Percentiles rank a stretch among this genome's conserved stretches.
These are phyloP conservation scores for Pseudogymnoascus sp. DNA, from an alignment of 2,329 filamentous ascomycete species.

Conservation along the genomic window DNA sequence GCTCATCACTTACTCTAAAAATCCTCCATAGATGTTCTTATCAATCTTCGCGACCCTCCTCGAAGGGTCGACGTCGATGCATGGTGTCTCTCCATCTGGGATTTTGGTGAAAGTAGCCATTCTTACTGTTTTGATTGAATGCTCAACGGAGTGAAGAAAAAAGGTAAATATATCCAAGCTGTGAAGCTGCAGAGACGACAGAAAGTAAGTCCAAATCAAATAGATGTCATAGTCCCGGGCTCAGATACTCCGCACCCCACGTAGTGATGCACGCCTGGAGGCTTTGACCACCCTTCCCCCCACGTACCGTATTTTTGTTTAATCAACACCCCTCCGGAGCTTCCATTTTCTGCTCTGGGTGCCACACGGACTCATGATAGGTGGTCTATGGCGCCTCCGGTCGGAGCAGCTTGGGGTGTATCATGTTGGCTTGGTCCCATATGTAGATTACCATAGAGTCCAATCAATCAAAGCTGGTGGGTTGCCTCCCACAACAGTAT, in stretches of 20 bases:
- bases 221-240: background rate
- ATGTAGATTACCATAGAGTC: background rate
- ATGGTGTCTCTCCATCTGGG: constrained; percentile 48
- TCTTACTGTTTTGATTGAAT: background rate
- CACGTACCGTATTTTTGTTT: background rate
- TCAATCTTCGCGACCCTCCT: constrained; percentile 60
- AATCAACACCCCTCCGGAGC: background rate
- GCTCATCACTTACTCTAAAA: constrained; percentile 59
- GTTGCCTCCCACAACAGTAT: background rate
- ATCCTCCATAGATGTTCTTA: constrained; percentile 69
- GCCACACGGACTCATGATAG: background rate
- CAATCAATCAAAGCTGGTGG: background rate
- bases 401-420: background rate
- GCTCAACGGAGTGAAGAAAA: background rate
- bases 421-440: background rate
- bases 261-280: background rate
- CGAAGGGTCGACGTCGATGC: constrained; percentile 55
- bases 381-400: background rate
- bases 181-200: background rate
- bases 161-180: background rate
- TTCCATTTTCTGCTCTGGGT: background rate
- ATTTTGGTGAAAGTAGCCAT: constrained; percentile 72
- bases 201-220: background rate
- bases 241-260: background rate
- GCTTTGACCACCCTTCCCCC: background rate